Evolutionary conservation across 1,139 yeast genomes (phyloP), one percentile per base, ranked within the genome.

Genomic region (Meyerozyma elateridarum): DNA sequence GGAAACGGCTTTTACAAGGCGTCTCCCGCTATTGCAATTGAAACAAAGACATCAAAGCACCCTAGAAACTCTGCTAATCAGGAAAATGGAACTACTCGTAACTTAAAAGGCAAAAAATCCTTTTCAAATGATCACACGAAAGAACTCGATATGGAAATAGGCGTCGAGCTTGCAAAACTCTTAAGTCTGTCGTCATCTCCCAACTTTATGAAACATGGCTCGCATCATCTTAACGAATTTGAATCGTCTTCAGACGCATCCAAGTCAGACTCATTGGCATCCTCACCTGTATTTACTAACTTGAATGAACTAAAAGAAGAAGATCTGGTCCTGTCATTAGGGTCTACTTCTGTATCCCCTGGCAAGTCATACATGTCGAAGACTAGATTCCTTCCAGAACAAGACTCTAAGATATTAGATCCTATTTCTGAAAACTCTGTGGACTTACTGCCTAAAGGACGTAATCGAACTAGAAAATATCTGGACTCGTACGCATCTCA

Each of bases 251-350:
- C 55, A 19, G 70, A 66, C 22, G 61, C 74, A 47, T 63, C 61
- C 38, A 49, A 55, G 33, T 57, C 68, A 9, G 52, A 51, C 13
- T 41, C 49, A 9, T 40, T 49, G 12, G 40, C 50, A 3, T 42
- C 45, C 20, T 59, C 65, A 7, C 71, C 72, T 2, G 61, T 64
- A 8, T 67, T 67, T 44, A 65, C 72, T 15, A 46, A 61, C 13
- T 37, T 41, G 19, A 44, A 40, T 13, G 51, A 46, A 28, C 60
- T 55, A 27, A 61, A 61, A 41, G 70, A 64, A 34, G 54, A 52
- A 25, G 70, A 65, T 22, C 70, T 63, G 70, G 49, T 61, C 16
- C 68, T 61, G 67, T 63, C 70, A 3, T 39, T 57, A 15, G 54
- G 56, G 30, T 54, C 61, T 5, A 36, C 38, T 11, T 41, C 48